These are phyloP conservation scores for Epithemia pelagica DNA, from an alignment of 108 stramenopile genomes.

Conservation along the genomic window DNA sequence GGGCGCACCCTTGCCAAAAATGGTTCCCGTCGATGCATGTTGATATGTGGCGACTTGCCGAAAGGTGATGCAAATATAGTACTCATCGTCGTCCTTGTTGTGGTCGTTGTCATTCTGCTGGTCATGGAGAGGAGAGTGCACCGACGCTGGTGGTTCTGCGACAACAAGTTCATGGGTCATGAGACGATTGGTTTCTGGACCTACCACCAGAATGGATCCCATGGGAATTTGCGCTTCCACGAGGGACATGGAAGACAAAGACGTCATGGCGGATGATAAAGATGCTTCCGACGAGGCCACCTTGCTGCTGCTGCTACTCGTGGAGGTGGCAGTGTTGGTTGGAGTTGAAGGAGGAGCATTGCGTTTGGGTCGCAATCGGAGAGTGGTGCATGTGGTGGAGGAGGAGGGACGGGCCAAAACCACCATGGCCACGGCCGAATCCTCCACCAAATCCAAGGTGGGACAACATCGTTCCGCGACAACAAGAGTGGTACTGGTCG, in stretches of 20 bases:
- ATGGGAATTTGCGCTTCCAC: background rate
- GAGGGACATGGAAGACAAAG: background rate
- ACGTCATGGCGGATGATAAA: background rate
- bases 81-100: background rate
- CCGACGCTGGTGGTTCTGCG: background rate
- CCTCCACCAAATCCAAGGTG: background rate
- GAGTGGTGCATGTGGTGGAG: background rate
- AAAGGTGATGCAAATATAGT: background rate
- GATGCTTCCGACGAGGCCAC: background rate
- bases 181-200: background rate
- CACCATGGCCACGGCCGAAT: background rate
- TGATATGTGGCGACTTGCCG: background rate
- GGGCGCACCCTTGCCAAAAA: background rate
- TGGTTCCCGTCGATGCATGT: background rate
- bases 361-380: background rate
- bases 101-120: background rate
- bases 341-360: background rate
- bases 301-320: background rate
- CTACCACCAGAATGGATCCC: background rate
- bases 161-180: background rate
- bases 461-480: background rate
- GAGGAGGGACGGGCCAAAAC: background rate
- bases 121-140: background rate
- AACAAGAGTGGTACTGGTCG: background rate
- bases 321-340: background rate